These are phyloP conservation scores for Acidiella bohemica DNA, from an alignment of 495 filamentous ascomycete genomes.

Conservation along the genomic window DNA sequence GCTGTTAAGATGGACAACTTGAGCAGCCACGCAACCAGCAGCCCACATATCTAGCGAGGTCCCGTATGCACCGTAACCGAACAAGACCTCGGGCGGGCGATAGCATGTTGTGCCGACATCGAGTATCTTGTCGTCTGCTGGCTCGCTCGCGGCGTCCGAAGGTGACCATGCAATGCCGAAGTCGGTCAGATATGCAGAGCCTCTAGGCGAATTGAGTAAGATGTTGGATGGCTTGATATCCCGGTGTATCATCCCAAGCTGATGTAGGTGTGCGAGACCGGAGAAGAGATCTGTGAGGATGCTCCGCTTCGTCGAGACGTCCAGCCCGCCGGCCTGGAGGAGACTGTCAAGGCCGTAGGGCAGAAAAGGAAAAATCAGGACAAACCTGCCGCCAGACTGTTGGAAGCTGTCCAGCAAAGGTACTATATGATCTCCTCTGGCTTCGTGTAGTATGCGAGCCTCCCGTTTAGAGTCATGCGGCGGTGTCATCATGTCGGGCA, in stretches of 20 bases:
- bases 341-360: constrained; percentile 54
- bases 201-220: constrained; percentile 51
- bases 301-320: constrained; percentile 32
- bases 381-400: constrained; percentile 53
- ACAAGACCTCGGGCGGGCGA: constrained; percentile 78
- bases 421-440: constrained; percentile 43
- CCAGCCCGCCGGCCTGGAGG: constrained; percentile 37
- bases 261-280: constrained; percentile 60
- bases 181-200: constrained; percentile 67
- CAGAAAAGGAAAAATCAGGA: constrained; percentile 75
- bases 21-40: constrained; percentile 70
- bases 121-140: constrained; percentile 56
- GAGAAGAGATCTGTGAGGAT: constrained; percentile 55
- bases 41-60: constrained; percentile 75
- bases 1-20: constrained; percentile 32
- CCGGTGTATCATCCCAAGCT: constrained; percentile 67
- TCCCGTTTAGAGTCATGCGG: constrained; percentile 75
- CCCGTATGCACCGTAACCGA: constrained; percentile 64
- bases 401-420: constrained; percentile 55
- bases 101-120: constrained; percentile 92
- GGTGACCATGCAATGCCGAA: constrained; percentile 85
- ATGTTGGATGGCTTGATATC: constrained; percentile 92
- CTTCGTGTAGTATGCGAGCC: constrained; percentile 50
- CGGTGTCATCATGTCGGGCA: constrained; percentile 52
- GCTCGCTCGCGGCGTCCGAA: constrained; percentile 46